Base-by-base conservation (phyloP, 257 asterid species). In the Haberlea rhodopensis region DNA sequence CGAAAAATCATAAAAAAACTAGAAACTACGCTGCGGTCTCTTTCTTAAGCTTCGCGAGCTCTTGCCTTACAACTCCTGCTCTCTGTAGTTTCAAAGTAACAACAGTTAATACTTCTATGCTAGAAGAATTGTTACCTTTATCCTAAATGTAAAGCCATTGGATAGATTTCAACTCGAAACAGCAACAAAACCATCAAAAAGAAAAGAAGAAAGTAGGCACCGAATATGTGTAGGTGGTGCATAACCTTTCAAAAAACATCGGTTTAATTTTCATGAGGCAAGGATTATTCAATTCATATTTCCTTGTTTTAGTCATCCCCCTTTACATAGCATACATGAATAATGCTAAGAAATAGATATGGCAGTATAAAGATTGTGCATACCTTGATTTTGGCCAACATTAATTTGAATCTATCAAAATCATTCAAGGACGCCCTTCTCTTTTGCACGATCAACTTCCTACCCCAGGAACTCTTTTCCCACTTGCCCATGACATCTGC, bases 351-450 rank as follows among this genome's bases (percentile, higher is more conserved):
- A 37, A 37, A 32, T 9, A 11, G 46, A 16, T 37, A 37, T 37
- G 46, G 46, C 11, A 37, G 46, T n/a, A 37, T n/a, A 37, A 8
- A 37, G 0, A 37, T 37, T 3, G 46, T 8, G 43, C 3, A n/a
- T 37, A 37, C 46, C 46, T 37, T 37, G 46, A 37, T 37, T 57
- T 72, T 72, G 21, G 77, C 73, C 65, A 72, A 28, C 77, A 72
- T 72, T 18, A 72, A 37, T 37, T 37, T 37, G 46, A 37, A 37
- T 37, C 46, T 37, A 37, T 37, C 46, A 37, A 37, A 37, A 46
- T 72, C 77, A 60, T 72, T 72, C 58, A 72, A 63, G 8, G 73
- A 26, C 10, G 72, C 73, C 63, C 77, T 59, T 63, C 68, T 66
- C 77, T 66, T 66, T 66, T 72, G 77, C 25, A 72, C 77, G 5